A percentile compares a stretch with the other conserved stretches of the same genome.
Conservation (phyloP, 306 rosid genomes). For the Quercus cerris region DNA sequence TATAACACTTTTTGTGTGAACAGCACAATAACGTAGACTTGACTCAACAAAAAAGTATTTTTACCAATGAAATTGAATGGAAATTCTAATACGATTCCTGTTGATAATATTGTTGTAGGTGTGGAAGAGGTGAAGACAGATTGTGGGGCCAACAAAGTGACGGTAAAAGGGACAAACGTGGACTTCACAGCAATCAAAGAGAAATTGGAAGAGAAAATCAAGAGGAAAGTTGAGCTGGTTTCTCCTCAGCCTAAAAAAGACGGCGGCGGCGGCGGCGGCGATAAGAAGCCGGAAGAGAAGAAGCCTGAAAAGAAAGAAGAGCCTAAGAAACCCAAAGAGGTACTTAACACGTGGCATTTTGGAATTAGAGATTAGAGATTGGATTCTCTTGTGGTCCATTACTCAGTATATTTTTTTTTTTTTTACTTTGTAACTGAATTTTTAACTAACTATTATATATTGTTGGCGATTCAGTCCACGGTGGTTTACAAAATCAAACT, state of each 20-base stretch:
- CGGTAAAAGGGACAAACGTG: constrained; percentile 55
- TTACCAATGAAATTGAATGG: neutral
- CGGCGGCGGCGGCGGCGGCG: constrained; percentile 49
- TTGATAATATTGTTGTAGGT: constrained; percentile 37
- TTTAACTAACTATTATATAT: constrained; percentile 5
- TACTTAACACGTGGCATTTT: neutral
- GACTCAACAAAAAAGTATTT: too few species aligned
- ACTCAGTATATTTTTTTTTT: neutral
- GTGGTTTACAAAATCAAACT: constrained; percentile 64
- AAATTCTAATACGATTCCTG: neutral
- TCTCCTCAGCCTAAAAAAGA: constrained; percentile 65
- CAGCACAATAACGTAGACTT: too few species aligned
- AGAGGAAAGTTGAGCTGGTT: constrained; percentile 70
- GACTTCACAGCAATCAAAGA: constrained; percentile 49
- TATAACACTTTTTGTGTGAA: too few species aligned
- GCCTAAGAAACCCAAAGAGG: neutral
- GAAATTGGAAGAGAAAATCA: constrained; percentile 51
- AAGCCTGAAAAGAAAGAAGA: constrained; percentile 26
- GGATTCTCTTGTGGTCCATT: neutral
- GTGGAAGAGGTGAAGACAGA: constrained; percentile 67
- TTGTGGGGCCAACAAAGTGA: constrained; percentile 43
- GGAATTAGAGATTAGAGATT: too few species aligned
- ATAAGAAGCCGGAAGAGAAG: constrained; percentile 37
- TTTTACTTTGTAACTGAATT: constrained; percentile 1
- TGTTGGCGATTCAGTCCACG: constrained; percentile 47